These are phyloP conservation scores for Sungouiella thailandica DNA, from an alignment of 805 yeast species.

Conservation along the genomic window DNA sequence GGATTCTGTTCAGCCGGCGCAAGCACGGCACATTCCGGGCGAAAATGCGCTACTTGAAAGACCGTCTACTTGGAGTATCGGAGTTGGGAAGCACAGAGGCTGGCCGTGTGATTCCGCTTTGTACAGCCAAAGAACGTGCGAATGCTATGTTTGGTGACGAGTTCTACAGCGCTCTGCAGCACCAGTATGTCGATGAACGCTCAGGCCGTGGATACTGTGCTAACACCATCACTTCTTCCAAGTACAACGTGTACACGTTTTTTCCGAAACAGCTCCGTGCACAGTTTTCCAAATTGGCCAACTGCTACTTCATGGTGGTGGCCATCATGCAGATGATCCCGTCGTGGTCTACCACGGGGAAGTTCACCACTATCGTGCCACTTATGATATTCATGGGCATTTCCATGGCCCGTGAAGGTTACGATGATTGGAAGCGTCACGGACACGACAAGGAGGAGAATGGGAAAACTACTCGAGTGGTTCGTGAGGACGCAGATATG, in stretches of 20 bases:
- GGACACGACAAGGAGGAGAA: constrained; percentile 82
- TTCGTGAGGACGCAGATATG: constrained; percentile 28
- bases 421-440: constrained; percentile 87
- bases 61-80: constrained; percentile 42
- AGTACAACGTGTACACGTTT: constrained; percentile 76
- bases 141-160: constrained; percentile 26
- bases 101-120: constrained; percentile 75
- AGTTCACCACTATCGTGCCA: constrained; percentile 90
- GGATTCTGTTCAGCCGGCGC: constrained; percentile 7
- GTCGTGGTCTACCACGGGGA: constrained; percentile 95
- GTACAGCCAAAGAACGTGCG: constrained; percentile 36
- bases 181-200: constrained; percentile 64
- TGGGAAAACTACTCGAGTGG: constrained; percentile 32
- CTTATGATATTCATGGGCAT: constrained; percentile 79
- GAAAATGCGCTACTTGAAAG: constrained; percentile 18
- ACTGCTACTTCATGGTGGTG: constrained; percentile 81
- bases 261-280: constrained; percentile 84
- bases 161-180: constrained; percentile 17
- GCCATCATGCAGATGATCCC: constrained; percentile 95
- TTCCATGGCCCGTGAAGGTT: constrained; percentile 89
- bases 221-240: constrained; percentile 79
- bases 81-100: constrained; percentile 33
- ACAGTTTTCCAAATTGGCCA: constrained; percentile 91
- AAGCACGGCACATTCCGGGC: constrained; percentile 9
- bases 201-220: constrained; percentile 52